Evolutionary conservation across 495 filamentous ascomycete species (phyloP).

Genomic region (Neurospora sp.): DNA sequence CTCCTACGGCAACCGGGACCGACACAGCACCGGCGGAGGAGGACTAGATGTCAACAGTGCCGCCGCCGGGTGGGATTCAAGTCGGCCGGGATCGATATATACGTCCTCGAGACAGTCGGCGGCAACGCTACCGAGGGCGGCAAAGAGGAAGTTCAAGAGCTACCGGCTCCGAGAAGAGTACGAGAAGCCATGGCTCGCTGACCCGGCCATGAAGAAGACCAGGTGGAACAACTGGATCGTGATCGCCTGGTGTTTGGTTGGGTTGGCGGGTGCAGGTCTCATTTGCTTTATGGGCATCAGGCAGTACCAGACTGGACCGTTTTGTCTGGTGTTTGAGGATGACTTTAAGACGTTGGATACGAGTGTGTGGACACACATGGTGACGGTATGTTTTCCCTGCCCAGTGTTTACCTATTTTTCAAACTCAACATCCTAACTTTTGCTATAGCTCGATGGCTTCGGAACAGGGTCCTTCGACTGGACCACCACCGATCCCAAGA

Average conservation of each 20-base stretch:
- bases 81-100: conserved; percentile 1
- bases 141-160: conserved; percentile 19
- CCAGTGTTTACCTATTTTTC: too few species aligned
- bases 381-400: conserved; percentile 7
- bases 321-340: conserved; percentile 31
- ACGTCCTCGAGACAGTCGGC: background rate
- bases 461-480: conserved; percentile 36
- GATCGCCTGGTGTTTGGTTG: conserved; percentile 20
- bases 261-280: conserved; percentile 18
- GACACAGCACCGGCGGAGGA: background rate
- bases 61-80: background rate
- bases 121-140: background rate
- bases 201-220: conserved; percentile 17
- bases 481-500: conserved; percentile 32
- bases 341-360: conserved; percentile 27
- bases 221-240: conserved; percentile 27
- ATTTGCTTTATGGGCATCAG: conserved; percentile 16
- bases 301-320: conserved; percentile 6
- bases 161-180: conserved; percentile 27
- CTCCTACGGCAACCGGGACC: background rate
- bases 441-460: conserved; percentile 25
- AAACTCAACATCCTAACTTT: background rate
- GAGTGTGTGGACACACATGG: conserved; percentile 26
- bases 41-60: background rate
- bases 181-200: conserved; percentile 28